Percentiles rank a stretch among this genome's conserved stretches.
Conservation (phyloP, 345 rosid genomes). For the Brassica carinata region DNA sequence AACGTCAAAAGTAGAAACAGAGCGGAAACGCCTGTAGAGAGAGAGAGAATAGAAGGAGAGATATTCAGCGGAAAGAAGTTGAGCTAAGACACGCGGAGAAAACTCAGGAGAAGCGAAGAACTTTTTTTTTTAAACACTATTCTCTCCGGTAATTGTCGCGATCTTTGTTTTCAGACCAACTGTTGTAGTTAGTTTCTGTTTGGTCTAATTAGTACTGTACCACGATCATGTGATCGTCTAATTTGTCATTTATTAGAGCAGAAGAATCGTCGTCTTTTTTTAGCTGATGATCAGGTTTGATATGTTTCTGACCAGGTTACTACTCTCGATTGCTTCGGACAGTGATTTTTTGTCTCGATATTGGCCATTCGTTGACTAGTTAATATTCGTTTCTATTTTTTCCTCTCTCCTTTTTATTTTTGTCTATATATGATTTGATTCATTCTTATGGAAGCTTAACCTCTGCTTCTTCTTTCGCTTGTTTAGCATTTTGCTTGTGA, state of each 20-base stretch:
- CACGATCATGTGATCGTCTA: background rate
- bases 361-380: slow-evolving; percentile 48
- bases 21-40: slow-evolving; percentile 25
- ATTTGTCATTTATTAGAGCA: slow-evolving; percentile 4
- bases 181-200: background rate
- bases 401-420: background rate
- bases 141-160: background rate
- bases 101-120: background rate
- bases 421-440: slow-evolving; percentile 15
- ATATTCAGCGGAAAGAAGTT: slow-evolving; percentile 14
- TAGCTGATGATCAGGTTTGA: background rate
- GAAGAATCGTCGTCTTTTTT: background rate
- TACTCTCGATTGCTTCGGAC: background rate
- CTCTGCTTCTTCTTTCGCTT: background rate
- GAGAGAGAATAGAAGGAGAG: slow-evolving; percentile 2
- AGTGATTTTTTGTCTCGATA: slow-evolving; percentile 3
- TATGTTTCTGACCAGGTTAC: slow-evolving; percentile 23
- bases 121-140: background rate
- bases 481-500: slow-evolving; percentile 21
- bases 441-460: slow-evolving; percentile 17
- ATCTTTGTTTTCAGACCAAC: background rate
- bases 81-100: slow-evolving; percentile 9
- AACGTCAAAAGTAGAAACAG: slow-evolving; percentile 29
- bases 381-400: slow-evolving; percentile 18
- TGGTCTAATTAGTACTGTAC: background rate